Evolutionary conservation across 1,139 yeast species (phyloP), one percentile per base, ranked within the genome.

Genomic region (Eremothecium coryli): DNA sequence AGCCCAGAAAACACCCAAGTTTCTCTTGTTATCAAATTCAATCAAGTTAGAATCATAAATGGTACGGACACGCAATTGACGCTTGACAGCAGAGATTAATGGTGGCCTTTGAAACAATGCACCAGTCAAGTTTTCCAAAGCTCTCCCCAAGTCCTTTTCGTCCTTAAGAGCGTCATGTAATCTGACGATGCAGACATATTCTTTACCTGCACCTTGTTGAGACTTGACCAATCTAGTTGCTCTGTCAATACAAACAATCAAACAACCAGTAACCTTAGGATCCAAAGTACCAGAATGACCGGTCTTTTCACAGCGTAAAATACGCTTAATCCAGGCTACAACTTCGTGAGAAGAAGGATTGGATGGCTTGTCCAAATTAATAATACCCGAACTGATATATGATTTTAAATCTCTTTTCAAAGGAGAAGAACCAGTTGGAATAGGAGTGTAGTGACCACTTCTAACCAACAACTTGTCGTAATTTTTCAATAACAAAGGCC

Each of bases 131-230:
- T 86, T 85, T 66, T 90, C 98, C 51, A 90, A 71, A 11, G 85
- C 70, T 56, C 94, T 80, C 37, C 79, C 86, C 65, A 90, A 70
- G 46, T 85, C 95, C 64, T 86, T 85, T 55, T 82, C 90, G 49
- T 86, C 95, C 49, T 82, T 76, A 47, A 90, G 71, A 48, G 88
- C 86, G 46, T 88, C 97, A 62, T 90, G 98, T 53, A 90, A 72
- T 69, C 97, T 77, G 41, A 84, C 93, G 52, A 90, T 86, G 70
- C 98, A 90, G 40, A 90, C 98, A 67, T 90, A 90, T 75, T 90
- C 98, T 64, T 90, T 90, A 73, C 98, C 98, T 35, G 98, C 98
- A 67, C 98, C 97, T 66, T 90, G 98, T 68, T 90, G 98, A 40
- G 96, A 84, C 66, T 90, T 90, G 50, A 90, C 98, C 59, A 90